Evolutionary conservation across 306 rosid species (phyloP).

Genomic region (Rubus parviflorus): DNA sequence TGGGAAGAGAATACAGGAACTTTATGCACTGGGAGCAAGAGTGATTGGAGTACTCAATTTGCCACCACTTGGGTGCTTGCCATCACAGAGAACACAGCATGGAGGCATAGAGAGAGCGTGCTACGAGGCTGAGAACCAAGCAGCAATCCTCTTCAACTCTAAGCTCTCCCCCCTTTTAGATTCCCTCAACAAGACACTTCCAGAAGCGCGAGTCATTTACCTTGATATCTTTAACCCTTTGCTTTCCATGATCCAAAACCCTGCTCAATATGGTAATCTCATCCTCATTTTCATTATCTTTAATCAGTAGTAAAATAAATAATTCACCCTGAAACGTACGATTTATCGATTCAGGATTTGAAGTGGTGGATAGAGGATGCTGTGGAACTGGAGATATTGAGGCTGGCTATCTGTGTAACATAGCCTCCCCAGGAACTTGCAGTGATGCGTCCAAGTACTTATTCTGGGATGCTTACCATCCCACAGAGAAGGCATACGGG

Average conservation of each 20-base stretch:
- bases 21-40: conserved; percentile 63
- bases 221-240: conserved; percentile 49
- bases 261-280: conserved; percentile 49
- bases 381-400: conserved; percentile 82
- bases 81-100: conserved; percentile 52
- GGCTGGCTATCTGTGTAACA: conserved; percentile 50
- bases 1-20: conserved; percentile 37
- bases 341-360: conserved; percentile 47
- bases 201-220: conserved; percentile 56
- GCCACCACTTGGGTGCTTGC: conserved; percentile 65
- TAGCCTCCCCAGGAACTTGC: conserved; percentile 28
- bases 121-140: conserved; percentile 43
- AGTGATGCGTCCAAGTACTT: conserved; percentile 38
- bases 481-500: conserved; percentile 41
- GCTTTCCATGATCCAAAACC: conserved; percentile 41
- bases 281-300: background rate
- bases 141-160: conserved; percentile 59
- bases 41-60: conserved; percentile 52
- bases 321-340: no score
- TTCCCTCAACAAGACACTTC: conserved; percentile 29
- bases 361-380: conserved; percentile 53
- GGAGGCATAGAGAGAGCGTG: conserved; percentile 52
- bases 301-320: background rate
- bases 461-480: conserved; percentile 75
- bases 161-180: conserved; percentile 42